Conservation (phyloP, 805 yeast genomes). For the Yamadazyma endophytica region DNA sequence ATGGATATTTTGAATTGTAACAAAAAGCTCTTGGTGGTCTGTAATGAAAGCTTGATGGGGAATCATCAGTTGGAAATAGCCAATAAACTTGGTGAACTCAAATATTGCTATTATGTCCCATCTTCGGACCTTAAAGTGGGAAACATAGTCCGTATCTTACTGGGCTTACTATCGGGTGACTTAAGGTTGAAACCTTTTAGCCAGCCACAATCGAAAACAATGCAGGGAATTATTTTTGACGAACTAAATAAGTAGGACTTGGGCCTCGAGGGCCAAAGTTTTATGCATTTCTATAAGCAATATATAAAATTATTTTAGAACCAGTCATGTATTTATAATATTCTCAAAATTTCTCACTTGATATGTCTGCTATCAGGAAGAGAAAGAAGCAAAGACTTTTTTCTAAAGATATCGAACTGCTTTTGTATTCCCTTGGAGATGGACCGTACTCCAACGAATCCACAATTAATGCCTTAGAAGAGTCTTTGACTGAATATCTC, state of each 20-base stretch:
- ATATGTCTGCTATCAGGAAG: too few relatives aligned
- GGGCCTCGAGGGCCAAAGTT: too few relatives aligned
- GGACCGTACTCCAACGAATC: conserved; percentile 35
- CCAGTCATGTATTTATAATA: too few relatives aligned
- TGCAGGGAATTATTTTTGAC: too few relatives aligned
- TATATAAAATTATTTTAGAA: too few relatives aligned
- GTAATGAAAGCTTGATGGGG: conserved; percentile 72
- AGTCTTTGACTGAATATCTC: conserved; percentile 32
- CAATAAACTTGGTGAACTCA: conserved; percentile 8
- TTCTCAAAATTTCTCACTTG: too few relatives aligned
- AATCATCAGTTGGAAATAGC: conserved; percentile 85
- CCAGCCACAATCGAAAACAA: too few relatives aligned
- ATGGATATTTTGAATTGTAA: conserved; percentile 62
- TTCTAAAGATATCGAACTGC: conserved; percentile 38
- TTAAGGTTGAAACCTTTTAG: too few relatives aligned
- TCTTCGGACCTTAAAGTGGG: neutral
- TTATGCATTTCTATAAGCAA: too few relatives aligned
- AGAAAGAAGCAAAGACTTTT: conserved; percentile 34
- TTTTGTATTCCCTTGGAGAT: conserved; percentile 39
- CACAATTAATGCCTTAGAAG: conserved; percentile 37
- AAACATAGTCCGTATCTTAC: too few relatives aligned
- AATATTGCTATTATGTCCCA: conserved; percentile 10
- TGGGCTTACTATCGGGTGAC: too few relatives aligned
- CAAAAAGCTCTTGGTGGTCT: conserved; percentile 64
- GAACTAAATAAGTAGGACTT: too few relatives aligned